Percentiles rank a stretch among this genome's conserved stretches.
Conservation (phyloP, 495 filamentous ascomycete genomes). For the Cladorrhinum samala region DNA sequence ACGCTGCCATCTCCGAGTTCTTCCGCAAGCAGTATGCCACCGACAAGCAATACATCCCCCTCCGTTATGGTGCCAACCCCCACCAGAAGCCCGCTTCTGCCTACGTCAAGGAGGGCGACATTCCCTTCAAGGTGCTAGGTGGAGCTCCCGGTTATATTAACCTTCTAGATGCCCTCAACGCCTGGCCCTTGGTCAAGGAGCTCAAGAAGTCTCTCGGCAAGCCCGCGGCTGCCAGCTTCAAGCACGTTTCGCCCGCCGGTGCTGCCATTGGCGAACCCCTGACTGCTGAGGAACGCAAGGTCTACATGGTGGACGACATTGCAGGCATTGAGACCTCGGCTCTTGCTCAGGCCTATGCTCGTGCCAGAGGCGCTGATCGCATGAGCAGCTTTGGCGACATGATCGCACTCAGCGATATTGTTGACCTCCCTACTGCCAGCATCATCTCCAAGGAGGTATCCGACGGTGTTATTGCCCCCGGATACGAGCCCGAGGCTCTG, state of each 20-base stretch:
- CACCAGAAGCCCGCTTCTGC: slow-evolving; percentile 95
- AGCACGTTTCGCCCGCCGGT: slow-evolving; percentile 96
- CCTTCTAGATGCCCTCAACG: slow-evolving; percentile 91
- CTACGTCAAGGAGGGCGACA: slow-evolving; percentile 58
- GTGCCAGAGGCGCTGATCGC: slow-evolving; percentile 88
- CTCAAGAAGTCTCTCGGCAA: slow-evolving; percentile 77
- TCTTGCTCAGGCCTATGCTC: slow-evolving; percentile 90
- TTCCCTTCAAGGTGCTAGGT: slow-evolving; percentile 96
- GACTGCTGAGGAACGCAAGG: slow-evolving; percentile 80
- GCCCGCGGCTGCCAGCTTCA: slow-evolving; percentile 97
- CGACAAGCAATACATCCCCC: slow-evolving; percentile 70
- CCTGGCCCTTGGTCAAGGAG: slow-evolving; percentile 95
- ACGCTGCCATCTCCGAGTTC: slow-evolving; percentile 88
- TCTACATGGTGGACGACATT: slow-evolving; percentile 97
- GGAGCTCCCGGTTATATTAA: slow-evolving; percentile 96
- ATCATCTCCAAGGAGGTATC: slow-evolving; percentile 97
- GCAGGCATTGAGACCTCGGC: slow-evolving; percentile 74
- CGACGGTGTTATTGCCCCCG: slow-evolving; percentile 89
- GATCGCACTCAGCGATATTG: slow-evolving; percentile 83
- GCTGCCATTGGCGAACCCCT: slow-evolving; percentile 88
- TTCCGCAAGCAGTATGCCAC: slow-evolving; percentile 94
- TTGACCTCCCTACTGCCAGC: slow-evolving; percentile 86
- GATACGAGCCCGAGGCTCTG: slow-evolving; percentile 75
- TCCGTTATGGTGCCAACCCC: slow-evolving; percentile 94
- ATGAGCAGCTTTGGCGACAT: slow-evolving; percentile 98